A percentile compares a stretch with the other conserved stretches of the same genome.
Evolutionary conservation across 192 early-diverging fungal genomes (phyloP).

Genomic region (Backusella psychrophila): DNA sequence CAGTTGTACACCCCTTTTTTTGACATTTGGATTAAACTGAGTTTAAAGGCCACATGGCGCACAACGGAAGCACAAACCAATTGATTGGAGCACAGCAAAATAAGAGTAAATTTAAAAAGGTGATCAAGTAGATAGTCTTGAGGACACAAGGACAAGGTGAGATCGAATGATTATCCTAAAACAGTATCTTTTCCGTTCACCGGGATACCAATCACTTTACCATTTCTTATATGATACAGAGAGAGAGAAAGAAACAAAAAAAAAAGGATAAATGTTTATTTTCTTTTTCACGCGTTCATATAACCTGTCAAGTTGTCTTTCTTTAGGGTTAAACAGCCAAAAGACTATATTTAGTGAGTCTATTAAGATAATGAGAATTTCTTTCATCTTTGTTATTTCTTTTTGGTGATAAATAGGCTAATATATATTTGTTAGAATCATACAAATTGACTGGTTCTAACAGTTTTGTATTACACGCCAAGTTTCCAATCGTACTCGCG

Average conservation of each 20-base stretch:
- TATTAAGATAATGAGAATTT: neutral
- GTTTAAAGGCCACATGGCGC: conserved; percentile 7
- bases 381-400: neutral
- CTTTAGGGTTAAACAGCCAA: too few relatives aligned
- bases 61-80: neutral
- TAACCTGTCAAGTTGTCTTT: neutral
- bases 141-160: conserved; percentile 3
- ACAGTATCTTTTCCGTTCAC: neutral
- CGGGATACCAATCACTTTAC: neutral
- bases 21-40: neutral
- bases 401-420: neutral
- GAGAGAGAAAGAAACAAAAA: neutral
- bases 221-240: too few relatives aligned
- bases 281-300: neutral
- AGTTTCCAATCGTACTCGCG: neutral
- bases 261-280: neutral
- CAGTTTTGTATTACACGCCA: neutral
- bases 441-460: neutral
- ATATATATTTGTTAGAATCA: neutral
- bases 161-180: conserved; percentile 1
- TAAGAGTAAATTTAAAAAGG: neutral
- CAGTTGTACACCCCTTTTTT: neutral
- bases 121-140: neutral
- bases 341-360: too few relatives aligned
- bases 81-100: neutral